Percentiles rank a stretch among this genome's conserved stretches.
Conservation (phyloP, 768 basidiomycete genomes). For the Paxillus rubicundulus region DNA sequence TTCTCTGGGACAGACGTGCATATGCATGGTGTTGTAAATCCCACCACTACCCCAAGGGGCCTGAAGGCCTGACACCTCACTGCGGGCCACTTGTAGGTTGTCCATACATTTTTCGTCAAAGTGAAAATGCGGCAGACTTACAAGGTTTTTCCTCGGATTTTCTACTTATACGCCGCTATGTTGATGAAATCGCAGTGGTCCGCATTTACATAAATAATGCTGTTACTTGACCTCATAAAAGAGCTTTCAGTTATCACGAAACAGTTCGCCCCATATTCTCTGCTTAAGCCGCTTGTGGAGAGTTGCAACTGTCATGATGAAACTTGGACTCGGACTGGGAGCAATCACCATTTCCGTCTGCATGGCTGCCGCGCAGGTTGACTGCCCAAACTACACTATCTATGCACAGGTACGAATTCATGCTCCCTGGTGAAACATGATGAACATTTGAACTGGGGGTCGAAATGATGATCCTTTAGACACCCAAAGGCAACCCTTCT, state of each 20-base stretch:
- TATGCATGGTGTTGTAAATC: background rate
- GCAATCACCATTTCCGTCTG: slow-evolving; percentile 20
- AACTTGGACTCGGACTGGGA: slow-evolving; percentile 26
- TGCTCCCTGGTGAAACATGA: background rate
- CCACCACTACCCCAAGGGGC: background rate
- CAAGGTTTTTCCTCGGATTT: too few species aligned
- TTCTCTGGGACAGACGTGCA: too few species aligned
- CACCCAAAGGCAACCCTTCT: slow-evolving; percentile 58
- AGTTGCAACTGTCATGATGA: slow-evolving; percentile 11
- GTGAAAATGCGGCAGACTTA: too few species aligned
- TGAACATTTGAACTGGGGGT: background rate
- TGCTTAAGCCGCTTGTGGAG: slow-evolving; percentile 7
- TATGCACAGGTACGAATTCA: slow-evolving; percentile 44
- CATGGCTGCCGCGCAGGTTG: slow-evolving; percentile 22
- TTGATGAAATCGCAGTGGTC: too few species aligned
- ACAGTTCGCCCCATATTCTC: slow-evolving; percentile 1
- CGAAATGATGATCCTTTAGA: slow-evolving; percentile 32
- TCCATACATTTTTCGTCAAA: too few species aligned
- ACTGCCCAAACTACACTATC: slow-evolving; percentile 65
- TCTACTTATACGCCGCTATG: too few species aligned
- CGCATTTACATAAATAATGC: slow-evolving; percentile 1
- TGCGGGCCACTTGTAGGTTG: too few species aligned
- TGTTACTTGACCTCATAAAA: slow-evolving; percentile 8
- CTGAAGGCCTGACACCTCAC: background rate
- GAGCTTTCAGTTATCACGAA: slow-evolving; percentile 1